Evolutionary conservation across 345 rosid genomes (phyloP).

Genomic region (Geranium rotundifolium): DNA sequence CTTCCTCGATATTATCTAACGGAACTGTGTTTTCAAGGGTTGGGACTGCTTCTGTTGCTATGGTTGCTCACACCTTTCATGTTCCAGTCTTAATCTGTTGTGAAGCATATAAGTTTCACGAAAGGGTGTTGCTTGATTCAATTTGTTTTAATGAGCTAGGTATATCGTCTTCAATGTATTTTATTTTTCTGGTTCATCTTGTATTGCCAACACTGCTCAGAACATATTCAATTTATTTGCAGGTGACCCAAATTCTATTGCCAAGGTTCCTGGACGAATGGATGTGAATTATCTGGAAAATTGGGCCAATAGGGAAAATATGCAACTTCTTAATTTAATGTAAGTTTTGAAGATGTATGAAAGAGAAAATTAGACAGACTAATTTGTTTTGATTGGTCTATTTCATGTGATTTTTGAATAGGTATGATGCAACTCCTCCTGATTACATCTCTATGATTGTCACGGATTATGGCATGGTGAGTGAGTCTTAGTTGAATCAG

Average conservation of each 20-base stretch:
- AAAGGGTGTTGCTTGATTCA: conserved; percentile 91
- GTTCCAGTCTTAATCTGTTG: conserved; percentile 91
- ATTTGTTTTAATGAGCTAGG: conserved; percentile 93
- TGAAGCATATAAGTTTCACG: conserved; percentile 91
- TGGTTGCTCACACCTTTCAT: conserved; percentile 79
- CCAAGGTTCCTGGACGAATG: conserved; percentile 59
- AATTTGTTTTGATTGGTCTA: neutral
- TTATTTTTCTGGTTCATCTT: conserved; percentile 3
- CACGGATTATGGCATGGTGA: conserved; percentile 96
- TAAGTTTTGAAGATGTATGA: conserved; percentile 19
- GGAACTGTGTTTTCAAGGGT: conserved; percentile 91
- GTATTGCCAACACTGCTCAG: too few species aligned
- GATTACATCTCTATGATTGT: conserved; percentile 81
- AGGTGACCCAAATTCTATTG: conserved; percentile 88
- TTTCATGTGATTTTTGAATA: conserved; percentile 16
- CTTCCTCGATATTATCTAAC: conserved; percentile 84
- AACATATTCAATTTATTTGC: neutral
- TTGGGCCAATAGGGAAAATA: conserved; percentile 38
- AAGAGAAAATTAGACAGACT: too few species aligned
- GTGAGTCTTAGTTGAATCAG: conserved; percentile 17
- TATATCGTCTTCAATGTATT: conserved; percentile 21
- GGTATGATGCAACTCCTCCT: conserved; percentile 90
- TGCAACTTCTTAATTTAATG: conserved; percentile 75
- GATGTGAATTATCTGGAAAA: conserved; percentile 50
- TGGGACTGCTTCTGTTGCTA: conserved; percentile 91